A percentile compares a stretch with the other conserved stretches of the same genome.
These are phyloP conservation scores for Priceomyces fermenticarens DNA, from an alignment of 805 yeast species.

Conservation along the genomic window DNA sequence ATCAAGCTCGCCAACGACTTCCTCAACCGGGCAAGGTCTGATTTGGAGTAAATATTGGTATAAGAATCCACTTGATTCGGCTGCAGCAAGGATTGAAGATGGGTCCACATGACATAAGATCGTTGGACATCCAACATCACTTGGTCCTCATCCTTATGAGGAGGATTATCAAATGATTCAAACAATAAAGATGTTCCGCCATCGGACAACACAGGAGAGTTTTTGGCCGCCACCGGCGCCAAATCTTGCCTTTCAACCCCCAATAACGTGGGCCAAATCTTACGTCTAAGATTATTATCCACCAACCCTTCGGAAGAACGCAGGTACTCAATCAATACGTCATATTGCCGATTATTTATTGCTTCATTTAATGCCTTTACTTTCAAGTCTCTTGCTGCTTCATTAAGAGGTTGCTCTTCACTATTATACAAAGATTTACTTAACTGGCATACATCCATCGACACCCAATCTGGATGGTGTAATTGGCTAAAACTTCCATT, in stretches of 20 bases:
- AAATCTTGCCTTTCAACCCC: constrained; percentile 17
- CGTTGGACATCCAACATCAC: constrained; percentile 75
- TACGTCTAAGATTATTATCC: constrained; percentile 34
- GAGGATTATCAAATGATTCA: constrained; percentile 28
- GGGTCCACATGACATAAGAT: constrained; percentile 49
- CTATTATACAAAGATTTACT: constrained; percentile 44
- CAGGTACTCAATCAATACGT: constrained; percentile 30
- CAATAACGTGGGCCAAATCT: constrained; percentile 53
- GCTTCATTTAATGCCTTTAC: constrained; percentile 38
- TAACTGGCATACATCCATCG: constrained; percentile 46
- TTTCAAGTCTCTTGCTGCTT: constrained; percentile 36
- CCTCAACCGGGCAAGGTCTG: constrained; percentile 34
- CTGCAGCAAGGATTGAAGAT: constrained; percentile 21
- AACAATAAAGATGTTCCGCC: constrained; percentile 12
- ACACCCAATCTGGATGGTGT: constrained; percentile 45
- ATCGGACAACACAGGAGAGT: constrained; percentile 5
- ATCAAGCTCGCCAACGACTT: constrained; percentile 43
- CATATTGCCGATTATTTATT: constrained; percentile 21
- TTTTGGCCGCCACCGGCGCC: constrained; percentile 1
- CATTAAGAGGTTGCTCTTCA: constrained; percentile 39
- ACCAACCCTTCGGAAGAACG: constrained; percentile 49
- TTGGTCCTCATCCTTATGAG: constrained; percentile 75
- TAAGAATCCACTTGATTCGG: constrained; percentile 20
- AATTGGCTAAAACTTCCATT: constrained; percentile 7
- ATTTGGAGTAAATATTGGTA: constrained; percentile 29